These are phyloP conservation scores for Phaffomyces antillensis DNA, from an alignment of 805 yeast genomes.

Conservation along the genomic window DNA sequence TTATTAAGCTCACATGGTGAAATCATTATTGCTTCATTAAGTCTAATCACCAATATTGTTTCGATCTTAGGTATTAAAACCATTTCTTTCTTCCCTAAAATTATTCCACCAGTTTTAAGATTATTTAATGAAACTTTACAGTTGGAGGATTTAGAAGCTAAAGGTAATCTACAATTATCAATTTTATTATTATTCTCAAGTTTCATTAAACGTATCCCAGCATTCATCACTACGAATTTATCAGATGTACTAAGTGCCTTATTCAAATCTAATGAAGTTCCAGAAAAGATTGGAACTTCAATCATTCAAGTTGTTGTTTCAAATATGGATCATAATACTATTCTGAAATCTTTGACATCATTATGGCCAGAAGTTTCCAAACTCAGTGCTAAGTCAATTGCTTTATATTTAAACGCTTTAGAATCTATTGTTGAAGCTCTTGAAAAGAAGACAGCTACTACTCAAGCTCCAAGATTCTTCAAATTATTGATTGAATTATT, in stretches of 20 bases:
- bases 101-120: slow-evolving; percentile 65
- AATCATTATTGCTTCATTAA: slow-evolving; percentile 63
- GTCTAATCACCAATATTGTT: slow-evolving; percentile 62
- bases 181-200: slow-evolving; percentile 66
- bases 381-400: slow-evolving; percentile 44
- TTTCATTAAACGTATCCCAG: slow-evolving; percentile 76
- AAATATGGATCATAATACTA: slow-evolving; percentile 58
- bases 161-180: slow-evolving; percentile 53
- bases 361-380: slow-evolving; percentile 47
- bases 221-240: slow-evolving; percentile 67
- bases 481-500: slow-evolving; percentile 63
- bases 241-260: slow-evolving; percentile 53
- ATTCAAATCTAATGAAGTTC: slow-evolving; percentile 50
- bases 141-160: slow-evolving; percentile 22
- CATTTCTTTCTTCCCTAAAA: slow-evolving; percentile 78
- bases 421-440: slow-evolving; percentile 58
- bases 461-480: slow-evolving; percentile 61
- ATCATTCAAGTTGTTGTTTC: slow-evolving; percentile 55
- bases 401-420: slow-evolving; percentile 61
- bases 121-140: slow-evolving; percentile 39
- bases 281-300: slow-evolving; percentile 52
- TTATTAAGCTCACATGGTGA: slow-evolving; percentile 50
- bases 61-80: slow-evolving; percentile 77
- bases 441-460: slow-evolving; percentile 70
- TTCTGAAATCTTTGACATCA: slow-evolving; percentile 53